Conservation (phyloP, 139 green algal genomes). For the Chlamydomonas sphaeroides region DNA sequence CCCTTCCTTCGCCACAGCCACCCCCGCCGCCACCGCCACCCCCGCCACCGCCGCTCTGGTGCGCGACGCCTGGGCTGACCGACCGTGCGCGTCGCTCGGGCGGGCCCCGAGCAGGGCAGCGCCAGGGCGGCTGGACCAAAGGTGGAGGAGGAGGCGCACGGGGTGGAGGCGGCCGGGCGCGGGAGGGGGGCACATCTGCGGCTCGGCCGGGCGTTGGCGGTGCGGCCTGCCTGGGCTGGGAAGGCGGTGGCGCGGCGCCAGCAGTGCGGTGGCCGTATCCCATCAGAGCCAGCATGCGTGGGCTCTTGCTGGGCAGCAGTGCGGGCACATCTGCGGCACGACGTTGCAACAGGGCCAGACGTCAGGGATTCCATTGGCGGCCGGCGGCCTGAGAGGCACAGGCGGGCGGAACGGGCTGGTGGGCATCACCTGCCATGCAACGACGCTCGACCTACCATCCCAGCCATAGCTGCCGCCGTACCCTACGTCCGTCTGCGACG, state of each 20-base stretch:
- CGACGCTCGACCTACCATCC: no score
- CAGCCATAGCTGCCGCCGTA: no score
- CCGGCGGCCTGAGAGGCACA: no score
- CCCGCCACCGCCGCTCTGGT: neutral
- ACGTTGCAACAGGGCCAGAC: no score
- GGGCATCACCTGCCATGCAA: no score
- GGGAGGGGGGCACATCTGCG: neutral
- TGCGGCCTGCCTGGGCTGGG: no score
- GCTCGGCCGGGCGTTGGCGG: no score
- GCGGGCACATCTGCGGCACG: neutral
- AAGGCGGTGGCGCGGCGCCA: neutral
- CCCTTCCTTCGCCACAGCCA: neutral
- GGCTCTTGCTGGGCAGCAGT: constrained; percentile 23
- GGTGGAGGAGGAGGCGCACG: neutral
- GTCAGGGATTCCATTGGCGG: no score
- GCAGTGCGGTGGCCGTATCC: neutral
- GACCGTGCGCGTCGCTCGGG: neutral
- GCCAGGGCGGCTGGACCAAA: constrained; percentile 10
- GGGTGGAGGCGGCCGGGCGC: neutral
- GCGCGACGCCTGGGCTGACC: neutral
- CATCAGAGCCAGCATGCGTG: neutral
- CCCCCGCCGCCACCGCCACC: constrained; percentile 4
- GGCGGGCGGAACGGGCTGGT: no score
- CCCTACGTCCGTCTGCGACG: no score
- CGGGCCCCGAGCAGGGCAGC: constrained; percentile 11